These are phyloP conservation scores for Fusarium chuoi DNA, from an alignment of 2,329 filamentous ascomycete genomes.

Conservation along the genomic window DNA sequence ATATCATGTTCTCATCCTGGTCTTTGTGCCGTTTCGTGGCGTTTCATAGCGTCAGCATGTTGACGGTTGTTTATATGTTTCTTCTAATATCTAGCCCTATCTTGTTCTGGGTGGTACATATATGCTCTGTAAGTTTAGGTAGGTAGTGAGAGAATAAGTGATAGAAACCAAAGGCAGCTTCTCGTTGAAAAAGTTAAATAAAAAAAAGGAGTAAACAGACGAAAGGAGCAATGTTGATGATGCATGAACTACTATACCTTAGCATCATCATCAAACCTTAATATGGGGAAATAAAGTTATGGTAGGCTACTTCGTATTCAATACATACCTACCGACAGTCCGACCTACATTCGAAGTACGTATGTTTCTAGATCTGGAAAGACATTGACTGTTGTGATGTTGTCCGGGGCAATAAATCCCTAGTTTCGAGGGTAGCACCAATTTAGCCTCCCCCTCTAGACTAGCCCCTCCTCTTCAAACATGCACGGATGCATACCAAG, in stretches of 20 bases:
- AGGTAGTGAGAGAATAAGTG: not conserved
- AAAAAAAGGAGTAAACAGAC: slow-evolving; percentile 1
- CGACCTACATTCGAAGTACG: not conserved
- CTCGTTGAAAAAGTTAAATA: not conserved
- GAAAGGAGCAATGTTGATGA: not conserved
- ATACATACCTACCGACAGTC: not conserved
- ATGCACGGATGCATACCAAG: slow-evolving; percentile 14
- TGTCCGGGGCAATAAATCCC: slow-evolving; percentile 27
- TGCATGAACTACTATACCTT: not conserved
- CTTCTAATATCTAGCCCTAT: not conserved
- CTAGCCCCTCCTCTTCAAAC: slow-evolving; percentile 13
- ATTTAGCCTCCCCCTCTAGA: slow-evolving; percentile 6
- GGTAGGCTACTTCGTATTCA: not conserved
- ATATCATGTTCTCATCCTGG: not conserved
- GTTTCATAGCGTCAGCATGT: not conserved
- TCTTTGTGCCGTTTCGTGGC: not conserved
- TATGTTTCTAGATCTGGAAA: not conserved
- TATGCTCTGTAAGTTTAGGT: not conserved
- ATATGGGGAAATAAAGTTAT: not conserved
- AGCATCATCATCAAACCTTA: slow-evolving; percentile 1
- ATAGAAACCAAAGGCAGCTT: not conserved
- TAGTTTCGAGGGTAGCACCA: not conserved
- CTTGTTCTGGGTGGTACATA: not conserved
- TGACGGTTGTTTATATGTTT: not conserved
- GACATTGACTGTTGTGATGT: slow-evolving; percentile 1